Base-by-base conservation (phyloP, 2,329 filamentous ascomycete genomes). In the Oidium heveae region DNA sequence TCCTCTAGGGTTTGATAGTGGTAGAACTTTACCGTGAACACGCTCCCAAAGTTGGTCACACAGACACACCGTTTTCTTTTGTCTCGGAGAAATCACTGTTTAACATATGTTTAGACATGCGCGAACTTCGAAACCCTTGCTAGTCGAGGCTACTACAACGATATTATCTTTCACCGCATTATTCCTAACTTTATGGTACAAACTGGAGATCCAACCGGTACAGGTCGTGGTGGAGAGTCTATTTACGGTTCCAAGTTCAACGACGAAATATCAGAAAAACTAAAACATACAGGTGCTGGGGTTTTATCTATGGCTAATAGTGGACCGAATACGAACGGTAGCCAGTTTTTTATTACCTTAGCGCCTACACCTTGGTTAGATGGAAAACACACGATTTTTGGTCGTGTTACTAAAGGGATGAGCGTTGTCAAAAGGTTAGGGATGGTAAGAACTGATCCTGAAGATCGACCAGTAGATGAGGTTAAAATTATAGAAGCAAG, bases 151-250 rank as follows among this genome's bases (percentile, higher is more conserved):
- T 96, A 95, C 76, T 98, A 94, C 76, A 78, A 91, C 70, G 72
- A 70, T 65, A 78, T 84, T 57, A 71, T 88, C 64, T 89, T 96
- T 74, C 91, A 96, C 72, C 87, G 91, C 66, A 81, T 96, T 62
- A 96, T 98, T 64, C 80, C 86, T 54, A 79, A 86, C 69, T 98
- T 98, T 73, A 96, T 98, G 89, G 75, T 94, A 56, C 89, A 96
- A 71, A 85, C 83, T 58, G 88, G 89, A 56, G 91, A 98, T 67
- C 89, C 89, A 1, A 94, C 89, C 0, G 89, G 88, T 57, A 95
- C 87, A 1, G 91, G 91, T 54, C 80, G 87, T 56, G 91, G 91
- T 62, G 91, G 91, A 56, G 74, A 74, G 56, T 88, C 82, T 58
- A 94, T 95, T 70, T 96, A 86, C 68, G 91, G 89, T 63, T 84